These are phyloP conservation scores for Urtica urens DNA, from an alignment of 306 rosid species.

Conservation along the genomic window DNA sequence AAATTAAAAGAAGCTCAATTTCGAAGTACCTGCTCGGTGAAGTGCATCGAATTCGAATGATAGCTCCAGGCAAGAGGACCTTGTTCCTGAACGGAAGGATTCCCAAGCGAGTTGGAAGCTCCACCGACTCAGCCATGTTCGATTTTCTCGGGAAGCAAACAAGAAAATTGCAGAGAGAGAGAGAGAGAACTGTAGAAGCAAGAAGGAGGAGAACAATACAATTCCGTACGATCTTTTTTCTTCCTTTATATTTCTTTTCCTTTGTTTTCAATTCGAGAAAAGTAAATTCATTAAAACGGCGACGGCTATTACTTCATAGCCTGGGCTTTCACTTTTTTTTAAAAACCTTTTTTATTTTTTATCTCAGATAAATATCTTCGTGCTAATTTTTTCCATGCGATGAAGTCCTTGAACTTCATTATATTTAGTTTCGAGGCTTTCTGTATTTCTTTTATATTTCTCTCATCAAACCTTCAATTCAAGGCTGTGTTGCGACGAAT, in stretches of 20 bases:
- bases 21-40: constrained; percentile 66
- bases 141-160: constrained; percentile 16
- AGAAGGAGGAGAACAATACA: not conserved
- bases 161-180: not conserved
- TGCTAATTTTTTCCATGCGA: not conserved
- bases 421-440: not conserved
- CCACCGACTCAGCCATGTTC: constrained; percentile 75
- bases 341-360: not conserved
- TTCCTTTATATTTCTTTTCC: not conserved
- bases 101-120: constrained; percentile 86
- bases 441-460: not conserved
- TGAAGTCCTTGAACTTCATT: not conserved
- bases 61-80: constrained; percentile 94
- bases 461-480: too few relatives aligned
- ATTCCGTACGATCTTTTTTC: not conserved
- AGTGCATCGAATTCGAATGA: constrained; percentile 95
- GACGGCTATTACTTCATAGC: not conserved
- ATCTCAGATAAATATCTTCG: not conserved
- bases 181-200: not conserved
- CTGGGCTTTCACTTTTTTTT: not conserved
- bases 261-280: not conserved
- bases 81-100: constrained; percentile 96
- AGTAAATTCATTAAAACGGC: constrained; percentile 6
- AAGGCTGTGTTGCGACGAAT: too few relatives aligned
- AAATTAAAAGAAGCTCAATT: not conserved